Percentiles rank a stretch among this genome's conserved stretches.
Conservation (phyloP, 257 asterid genomes). For the Voacanga thouarsii region DNA sequence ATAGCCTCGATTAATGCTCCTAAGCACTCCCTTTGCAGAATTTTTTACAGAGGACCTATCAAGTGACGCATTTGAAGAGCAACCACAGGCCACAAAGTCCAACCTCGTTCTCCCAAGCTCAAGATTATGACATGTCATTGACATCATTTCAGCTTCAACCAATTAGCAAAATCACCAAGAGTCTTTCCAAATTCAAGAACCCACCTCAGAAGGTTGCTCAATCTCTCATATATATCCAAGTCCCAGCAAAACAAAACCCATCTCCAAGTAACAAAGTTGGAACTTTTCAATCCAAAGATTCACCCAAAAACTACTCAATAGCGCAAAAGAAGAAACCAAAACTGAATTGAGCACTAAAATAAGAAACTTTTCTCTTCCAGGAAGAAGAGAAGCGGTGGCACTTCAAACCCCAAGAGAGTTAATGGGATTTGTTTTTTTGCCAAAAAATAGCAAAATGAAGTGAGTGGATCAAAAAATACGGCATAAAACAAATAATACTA, state of each 20-base stretch:
- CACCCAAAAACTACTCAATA: background rate
- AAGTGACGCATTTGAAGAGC: slow-evolving; percentile 59
- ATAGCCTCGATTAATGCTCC: slow-evolving; percentile 45
- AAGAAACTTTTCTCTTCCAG: background rate
- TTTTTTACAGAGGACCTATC: slow-evolving; percentile 34
- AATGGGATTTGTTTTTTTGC: slow-evolving; percentile 12
- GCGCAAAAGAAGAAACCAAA: background rate
- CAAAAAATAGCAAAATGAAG: slow-evolving; percentile 6
- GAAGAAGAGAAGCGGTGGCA: slow-evolving; percentile 3
- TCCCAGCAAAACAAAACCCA: slow-evolving; percentile 19
- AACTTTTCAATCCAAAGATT: slow-evolving; percentile 6
- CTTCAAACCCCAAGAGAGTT: background rate
- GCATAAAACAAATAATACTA: slow-evolving; percentile 12
- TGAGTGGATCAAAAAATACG: slow-evolving; percentile 34
- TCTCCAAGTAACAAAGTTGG: slow-evolving; percentile 9
- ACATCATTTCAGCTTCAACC: slow-evolving; percentile 50
- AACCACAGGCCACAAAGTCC: slow-evolving; percentile 63
- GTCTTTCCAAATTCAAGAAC: slow-evolving; percentile 29
- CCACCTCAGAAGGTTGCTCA: slow-evolving; percentile 41
- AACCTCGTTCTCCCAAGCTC: slow-evolving; percentile 58
- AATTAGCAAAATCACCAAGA: slow-evolving; percentile 16
- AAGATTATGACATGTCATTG: slow-evolving; percentile 63
- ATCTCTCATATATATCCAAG: slow-evolving; percentile 23
- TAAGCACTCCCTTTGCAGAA: slow-evolving; percentile 38
- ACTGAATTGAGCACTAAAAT: background rate